Evolutionary conservation across 2,329 filamentous ascomycete species (phyloP).

Genomic region (Trichothecium roseum): DNA sequence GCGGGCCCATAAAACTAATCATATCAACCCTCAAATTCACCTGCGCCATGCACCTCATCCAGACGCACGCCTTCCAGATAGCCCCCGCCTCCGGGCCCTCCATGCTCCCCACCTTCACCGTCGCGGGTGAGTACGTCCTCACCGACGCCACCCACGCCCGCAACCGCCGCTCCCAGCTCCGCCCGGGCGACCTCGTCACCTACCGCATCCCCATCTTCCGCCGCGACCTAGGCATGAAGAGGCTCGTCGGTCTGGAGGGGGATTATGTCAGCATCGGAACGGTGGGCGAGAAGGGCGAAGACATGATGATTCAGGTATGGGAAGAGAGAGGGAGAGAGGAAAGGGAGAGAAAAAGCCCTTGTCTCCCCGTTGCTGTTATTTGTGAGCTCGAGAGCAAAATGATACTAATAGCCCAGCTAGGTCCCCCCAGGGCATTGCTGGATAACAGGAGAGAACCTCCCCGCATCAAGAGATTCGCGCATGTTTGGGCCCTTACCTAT

Average conservation of each 20-base stretch:
- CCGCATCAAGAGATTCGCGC: constrained; percentile 76
- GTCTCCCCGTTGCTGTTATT: no score
- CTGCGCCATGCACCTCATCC: constrained; percentile 4
- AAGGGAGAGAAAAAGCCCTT: no score
- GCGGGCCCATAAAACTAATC: constrained; percentile 26
- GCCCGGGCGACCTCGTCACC: constrained; percentile 75
- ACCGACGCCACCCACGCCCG: constrained; percentile 57
- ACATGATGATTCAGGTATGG: constrained; percentile 58
- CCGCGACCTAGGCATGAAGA: constrained; percentile 57
- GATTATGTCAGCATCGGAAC: constrained; percentile 64
- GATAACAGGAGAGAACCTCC: constrained; percentile 79
- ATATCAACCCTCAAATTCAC: constrained; percentile 19
- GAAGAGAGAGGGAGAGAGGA: no score
- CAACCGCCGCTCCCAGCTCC: constrained; percentile 55
- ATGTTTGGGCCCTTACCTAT: constrained; percentile 79
- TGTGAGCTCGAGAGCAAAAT: no score
- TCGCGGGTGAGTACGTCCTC: constrained; percentile 57
- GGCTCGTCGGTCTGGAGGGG: constrained; percentile 65
- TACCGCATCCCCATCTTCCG: constrained; percentile 65
- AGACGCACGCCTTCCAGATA: constrained; percentile 45
- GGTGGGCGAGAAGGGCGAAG: constrained; percentile 35
- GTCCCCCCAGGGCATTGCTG: constrained; percentile 89
- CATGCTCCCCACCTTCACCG: constrained; percentile 78
- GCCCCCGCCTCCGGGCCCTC: constrained; percentile 60
- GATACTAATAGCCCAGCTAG: no score